Evolutionary conservation across 2,329 filamentous ascomycete genomes (phyloP).

Genomic region (Dactylella cylindrospora): DNA sequence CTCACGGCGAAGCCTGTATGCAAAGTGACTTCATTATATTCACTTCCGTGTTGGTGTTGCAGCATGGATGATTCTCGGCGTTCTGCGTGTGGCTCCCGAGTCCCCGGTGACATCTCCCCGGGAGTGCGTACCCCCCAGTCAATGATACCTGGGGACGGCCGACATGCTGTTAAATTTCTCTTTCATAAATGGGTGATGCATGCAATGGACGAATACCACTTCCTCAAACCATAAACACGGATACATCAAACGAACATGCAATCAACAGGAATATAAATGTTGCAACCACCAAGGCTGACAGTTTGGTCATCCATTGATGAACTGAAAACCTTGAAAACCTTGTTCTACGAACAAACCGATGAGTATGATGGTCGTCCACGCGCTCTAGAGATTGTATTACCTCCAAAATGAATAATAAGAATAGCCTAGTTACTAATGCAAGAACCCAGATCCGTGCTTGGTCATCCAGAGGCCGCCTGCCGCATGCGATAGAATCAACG

Average conservation of each 20-base stretch:
- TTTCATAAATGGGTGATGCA: too few species aligned
- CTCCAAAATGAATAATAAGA: neutral
- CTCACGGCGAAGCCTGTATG: too few species aligned
- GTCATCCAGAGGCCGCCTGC: constrained; percentile 73
- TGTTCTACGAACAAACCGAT: constrained; percentile 32
- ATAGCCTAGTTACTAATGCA: neutral
- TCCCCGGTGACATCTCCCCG: too few species aligned
- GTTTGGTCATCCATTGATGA: constrained; percentile 43
- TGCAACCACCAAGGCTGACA: constrained; percentile 40
- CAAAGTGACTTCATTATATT: constrained; percentile 12
- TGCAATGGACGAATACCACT: too few species aligned
- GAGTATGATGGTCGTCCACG: constrained; percentile 34
- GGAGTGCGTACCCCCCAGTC: too few species aligned
- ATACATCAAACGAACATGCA: constrained; percentile 16
- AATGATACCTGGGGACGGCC: too few species aligned
- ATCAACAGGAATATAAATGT: constrained; percentile 28
- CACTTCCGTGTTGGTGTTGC: constrained; percentile 26
- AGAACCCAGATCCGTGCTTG: constrained; percentile 54
- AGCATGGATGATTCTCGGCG: too few species aligned
- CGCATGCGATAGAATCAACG: constrained; percentile 77
- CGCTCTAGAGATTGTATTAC: constrained; percentile 26
- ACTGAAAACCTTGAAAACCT: constrained; percentile 29
- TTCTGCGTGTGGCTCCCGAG: too few species aligned
- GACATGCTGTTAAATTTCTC: too few species aligned
- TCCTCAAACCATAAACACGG: too few species aligned